These are phyloP conservation scores for Cladophialophora yegresii DNA, from an alignment of 2,329 filamentous ascomycete species.

Conservation along the genomic window DNA sequence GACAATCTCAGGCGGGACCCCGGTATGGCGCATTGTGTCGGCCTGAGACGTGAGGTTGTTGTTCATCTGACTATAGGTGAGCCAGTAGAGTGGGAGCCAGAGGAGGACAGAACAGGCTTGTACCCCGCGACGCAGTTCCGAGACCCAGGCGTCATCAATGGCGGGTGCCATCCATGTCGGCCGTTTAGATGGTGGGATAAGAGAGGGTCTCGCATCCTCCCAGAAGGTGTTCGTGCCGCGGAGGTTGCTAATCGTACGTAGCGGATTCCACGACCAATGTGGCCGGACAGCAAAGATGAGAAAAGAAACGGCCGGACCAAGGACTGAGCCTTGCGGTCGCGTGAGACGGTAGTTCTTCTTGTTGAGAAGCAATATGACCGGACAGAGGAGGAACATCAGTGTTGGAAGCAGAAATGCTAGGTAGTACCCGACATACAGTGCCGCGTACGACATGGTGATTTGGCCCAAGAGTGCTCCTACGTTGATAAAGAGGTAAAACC, in stretches of 20 bases:
- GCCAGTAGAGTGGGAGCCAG: constrained; percentile 55
- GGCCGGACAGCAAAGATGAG: constrained; percentile 64
- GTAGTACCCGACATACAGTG: constrained; percentile 77
- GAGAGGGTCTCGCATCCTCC: constrained; percentile 68
- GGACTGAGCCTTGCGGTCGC: constrained; percentile 71
- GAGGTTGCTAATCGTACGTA: constrained; percentile 58
- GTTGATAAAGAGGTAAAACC: constrained; percentile 73
- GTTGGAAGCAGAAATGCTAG: constrained; percentile 70
- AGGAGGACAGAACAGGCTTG: constrained; percentile 70
- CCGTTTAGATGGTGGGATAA: constrained; percentile 56
- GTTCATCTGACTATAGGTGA: constrained; percentile 30
- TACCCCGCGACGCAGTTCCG: constrained; percentile 71
- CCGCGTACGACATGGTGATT: constrained; percentile 70
- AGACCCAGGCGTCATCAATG: constrained; percentile 80
- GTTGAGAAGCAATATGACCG: constrained; percentile 61
- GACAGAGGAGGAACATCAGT: constrained; percentile 63
- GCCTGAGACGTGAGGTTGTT: constrained; percentile 48
- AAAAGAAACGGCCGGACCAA: constrained; percentile 66
- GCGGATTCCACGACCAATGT: constrained; percentile 63
- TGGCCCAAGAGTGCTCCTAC: constrained; percentile 64
- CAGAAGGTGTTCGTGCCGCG: constrained; percentile 60
- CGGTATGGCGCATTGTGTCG: constrained; percentile 57
- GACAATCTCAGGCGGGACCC: constrained; percentile 62
- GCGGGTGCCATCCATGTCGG: constrained; percentile 68
- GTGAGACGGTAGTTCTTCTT: constrained; percentile 64